Evolutionary conservation across 306 rosid genomes (phyloP), one percentile per base, ranked within the genome.

Genomic region (Vicia sativa): DNA sequence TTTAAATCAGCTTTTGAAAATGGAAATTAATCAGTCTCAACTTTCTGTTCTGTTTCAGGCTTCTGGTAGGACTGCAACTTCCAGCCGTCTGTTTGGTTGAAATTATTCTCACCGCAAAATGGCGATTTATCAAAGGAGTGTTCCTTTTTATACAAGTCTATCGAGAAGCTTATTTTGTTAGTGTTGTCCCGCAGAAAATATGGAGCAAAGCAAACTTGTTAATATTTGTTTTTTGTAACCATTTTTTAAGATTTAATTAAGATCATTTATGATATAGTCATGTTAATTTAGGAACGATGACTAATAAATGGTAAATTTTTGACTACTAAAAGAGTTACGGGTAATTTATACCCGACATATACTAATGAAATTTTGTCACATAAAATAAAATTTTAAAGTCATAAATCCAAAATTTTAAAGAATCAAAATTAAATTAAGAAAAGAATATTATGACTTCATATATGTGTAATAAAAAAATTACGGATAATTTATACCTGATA

Each of bases 31-130:
- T 18, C 28, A 11, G 21, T 39, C 29, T 65, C 26, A 64, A 39
- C 52, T 79, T 42, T 9, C 35, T 68, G 35, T 76, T 59, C 45
- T 74, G 35, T 82, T 42, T 64, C 87, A 90, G 96, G 95, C 87
- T 70, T 81, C 82, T 72, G 90, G 86, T 29, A 75, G 54, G 79
- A 75, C 81, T 60, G 81, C 77, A 65, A 78, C 78, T 52, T 85
- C 62, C 71, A 28, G 23, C 44, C 23, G 5, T 16, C 14, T 11
- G 71, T 54, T 58, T 49, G 46, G 26, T 67, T 46, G 65, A 48
- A 60, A 45, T 58, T 41, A 41, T 62, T 23, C 19, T 62, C 21
- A 42, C 21, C 7, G 7, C 52, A 39, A 62, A 39, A 11, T 39
- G 50, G 26, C 12, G 3, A 6, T 62, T 19, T 31, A 35, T 35